A percentile compares a stretch with the other conserved stretches of the same genome.
Conservation (phyloP, 2,329 filamentous ascomycete species). For the Didymella pinodella region DNA sequence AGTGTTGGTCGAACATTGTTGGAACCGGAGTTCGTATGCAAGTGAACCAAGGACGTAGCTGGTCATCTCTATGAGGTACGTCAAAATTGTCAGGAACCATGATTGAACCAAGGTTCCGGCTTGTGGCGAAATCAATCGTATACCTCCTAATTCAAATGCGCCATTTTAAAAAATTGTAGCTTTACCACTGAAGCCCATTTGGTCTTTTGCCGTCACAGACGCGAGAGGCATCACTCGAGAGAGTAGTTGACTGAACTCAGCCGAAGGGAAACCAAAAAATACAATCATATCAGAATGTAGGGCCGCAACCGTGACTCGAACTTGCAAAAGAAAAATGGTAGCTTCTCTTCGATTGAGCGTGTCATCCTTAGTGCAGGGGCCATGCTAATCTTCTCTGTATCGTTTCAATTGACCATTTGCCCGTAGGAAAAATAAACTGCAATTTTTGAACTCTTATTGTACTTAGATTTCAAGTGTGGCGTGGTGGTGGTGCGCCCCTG, state of each 20-base stretch:
- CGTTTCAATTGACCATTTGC: constrained; percentile 37
- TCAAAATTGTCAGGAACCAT: too few species aligned
- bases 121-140: too few species aligned
- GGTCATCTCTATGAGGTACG: too few species aligned
- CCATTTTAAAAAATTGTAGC: too few species aligned
- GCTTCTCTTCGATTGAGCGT: constrained; percentile 53
- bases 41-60: too few species aligned
- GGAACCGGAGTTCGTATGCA: background rate
- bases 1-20: background rate
- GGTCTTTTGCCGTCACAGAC: too few species aligned
- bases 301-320: background rate
- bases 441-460: background rate
- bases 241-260: background rate
- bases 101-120: too few species aligned
- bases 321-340: constrained; percentile 40
- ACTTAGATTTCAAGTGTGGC: too few species aligned
- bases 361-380: constrained; percentile 89
- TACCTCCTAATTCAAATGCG: too few species aligned
- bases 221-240: background rate
- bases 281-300: background rate
- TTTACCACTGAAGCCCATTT: too few species aligned
- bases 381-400: constrained; percentile 55
- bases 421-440: background rate
- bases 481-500: background rate
- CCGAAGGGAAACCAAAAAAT: background rate